These are phyloP conservation scores for Salvia sclarea DNA, from an alignment of 305 asterid genomes.

Conservation along the genomic window DNA sequence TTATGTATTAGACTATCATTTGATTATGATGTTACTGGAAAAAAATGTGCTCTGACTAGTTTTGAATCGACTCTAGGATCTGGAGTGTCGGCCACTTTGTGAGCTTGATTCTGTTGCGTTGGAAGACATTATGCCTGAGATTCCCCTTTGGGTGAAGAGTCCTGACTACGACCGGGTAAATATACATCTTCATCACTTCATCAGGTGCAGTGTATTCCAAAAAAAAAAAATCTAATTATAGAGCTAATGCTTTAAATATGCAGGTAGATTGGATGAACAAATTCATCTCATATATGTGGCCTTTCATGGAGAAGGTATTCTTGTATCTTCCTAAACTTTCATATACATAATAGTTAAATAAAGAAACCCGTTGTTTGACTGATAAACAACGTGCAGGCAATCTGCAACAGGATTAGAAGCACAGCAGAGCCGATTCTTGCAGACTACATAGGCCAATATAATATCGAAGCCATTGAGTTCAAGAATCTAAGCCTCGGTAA, in stretches of 20 bases:
- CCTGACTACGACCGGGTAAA: slow-evolving; percentile 87
- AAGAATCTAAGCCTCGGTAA: slow-evolving; percentile 70
- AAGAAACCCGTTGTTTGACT: neutral
- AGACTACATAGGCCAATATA: slow-evolving; percentile 67
- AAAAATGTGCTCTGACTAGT: neutral
- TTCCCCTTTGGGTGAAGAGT: slow-evolving; percentile 82
- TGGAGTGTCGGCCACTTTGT: slow-evolving; percentile 42
- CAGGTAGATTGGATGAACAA: slow-evolving; percentile 91
- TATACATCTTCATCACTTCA: neutral
- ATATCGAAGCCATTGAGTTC: slow-evolving; percentile 67
- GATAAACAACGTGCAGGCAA: slow-evolving; percentile 49
- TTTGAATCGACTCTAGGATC: slow-evolving; percentile 48
- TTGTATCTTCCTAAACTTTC: neutral
- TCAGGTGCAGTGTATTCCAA: neutral
- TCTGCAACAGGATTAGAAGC: slow-evolving; percentile 61
- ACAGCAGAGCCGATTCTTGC: slow-evolving; percentile 69
- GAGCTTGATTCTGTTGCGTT: slow-evolving; percentile 55
- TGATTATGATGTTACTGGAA: neutral
- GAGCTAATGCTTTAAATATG: too few species aligned
- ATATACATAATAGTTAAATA: neutral
- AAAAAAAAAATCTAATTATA: neutral
- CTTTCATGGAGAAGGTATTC: slow-evolving; percentile 77
- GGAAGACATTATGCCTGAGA: slow-evolving; percentile 72
- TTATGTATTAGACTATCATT: neutral
- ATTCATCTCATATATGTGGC: slow-evolving; percentile 70